Evolutionary conservation across 371 early-diverging fungal genomes (phyloP), one percentile per base, ranked within the genome.

Genomic region (Aphelidium insulamus): DNA sequence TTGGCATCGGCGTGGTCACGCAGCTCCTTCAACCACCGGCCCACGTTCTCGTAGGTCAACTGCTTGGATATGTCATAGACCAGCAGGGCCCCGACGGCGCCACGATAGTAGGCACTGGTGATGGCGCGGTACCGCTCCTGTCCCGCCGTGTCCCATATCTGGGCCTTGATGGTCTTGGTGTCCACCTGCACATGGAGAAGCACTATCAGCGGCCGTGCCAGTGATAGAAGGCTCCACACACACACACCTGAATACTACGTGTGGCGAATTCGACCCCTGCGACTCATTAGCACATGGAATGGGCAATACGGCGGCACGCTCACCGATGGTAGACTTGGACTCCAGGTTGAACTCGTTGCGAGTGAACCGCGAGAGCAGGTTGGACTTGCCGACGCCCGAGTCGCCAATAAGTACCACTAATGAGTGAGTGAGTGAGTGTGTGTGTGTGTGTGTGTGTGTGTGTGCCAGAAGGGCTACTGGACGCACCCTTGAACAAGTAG

Each of bases 211-310:
- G n/a, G n/a, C n/a, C n/a, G n/a, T n/a, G n/a, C n/a, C n/a, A n/a
- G n/a, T n/a, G n/a, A n/a, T n/a, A n/a, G n/a, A n/a, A n/a, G n/a
- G n/a, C n/a, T n/a, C n/a, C n/a, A n/a, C n/a, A n/a, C n/a, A n/a
- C n/a, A n/a, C n/a, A n/a, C n/a, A n/a, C n/a, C n/a, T n/a, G n/a
- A 47, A 98, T 90, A 50, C 74, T 80, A 39, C 90, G 69, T 24
- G 98, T 97, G 28, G 91, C 97, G 63, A 99, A 99, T 54, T 98
- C 95, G 26, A 98, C 98, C n/a, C n/a, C n/a, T n/a, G n/a, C n/a
- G n/a, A n/a, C n/a, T n/a, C n/a, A n/a, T n/a, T n/a, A n/a, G n/a
- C n/a, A n/a, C n/a, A n/a, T n/a, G n/a, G n/a, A n/a, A n/a, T n/a
- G n/a, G n/a, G n/a, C n/a, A n/a, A n/a, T n/a, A n/a, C n/a, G n/a